These are phyloP conservation scores for Gonapodya sp. DNA, from an alignment of 192 early-diverging fungal genomes.

Conservation along the genomic window DNA sequence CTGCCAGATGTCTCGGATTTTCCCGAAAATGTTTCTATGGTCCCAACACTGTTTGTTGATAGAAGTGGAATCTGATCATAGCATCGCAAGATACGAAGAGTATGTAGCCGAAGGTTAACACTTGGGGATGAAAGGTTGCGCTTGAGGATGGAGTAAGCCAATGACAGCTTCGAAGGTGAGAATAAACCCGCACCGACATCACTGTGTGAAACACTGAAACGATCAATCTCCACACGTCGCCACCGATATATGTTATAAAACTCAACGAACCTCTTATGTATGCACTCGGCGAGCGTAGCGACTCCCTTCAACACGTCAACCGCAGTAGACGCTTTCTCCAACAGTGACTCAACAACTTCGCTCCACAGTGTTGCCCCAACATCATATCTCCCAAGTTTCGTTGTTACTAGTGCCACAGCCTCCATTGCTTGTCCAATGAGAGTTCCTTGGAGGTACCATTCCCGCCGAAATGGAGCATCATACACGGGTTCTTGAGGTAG, in stretches of 20 bases:
- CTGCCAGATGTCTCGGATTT: no score
- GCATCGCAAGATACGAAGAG: conserved; percentile 54
- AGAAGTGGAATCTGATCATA: conserved; percentile 58
- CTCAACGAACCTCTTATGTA: background rate
- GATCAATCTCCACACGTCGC: no score
- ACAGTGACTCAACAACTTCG: background rate
- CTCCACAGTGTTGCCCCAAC: background rate
- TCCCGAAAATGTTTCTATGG: no score
- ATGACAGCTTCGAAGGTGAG: no score
- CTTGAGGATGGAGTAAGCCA: conserved; percentile 36
- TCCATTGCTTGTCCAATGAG: background rate
- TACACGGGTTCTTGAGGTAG: background rate
- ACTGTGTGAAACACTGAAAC: no score
- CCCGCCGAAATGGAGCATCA: background rate
- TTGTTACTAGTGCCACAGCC: background rate
- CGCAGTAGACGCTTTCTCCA: background rate
- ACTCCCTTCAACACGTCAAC: background rate
- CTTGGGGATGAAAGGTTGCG: conserved; percentile 49
- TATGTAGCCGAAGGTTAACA: conserved; percentile 44
- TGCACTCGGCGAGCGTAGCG: background rate
- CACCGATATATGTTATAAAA: no score
- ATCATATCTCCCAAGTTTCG: background rate
- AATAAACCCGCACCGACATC: no score
- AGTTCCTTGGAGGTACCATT: background rate
- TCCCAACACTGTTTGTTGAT: no score